Evolutionary conservation across 768 basidiomycete genomes (phyloP).

Genomic region (Auriscalpium microsporum): DNA sequence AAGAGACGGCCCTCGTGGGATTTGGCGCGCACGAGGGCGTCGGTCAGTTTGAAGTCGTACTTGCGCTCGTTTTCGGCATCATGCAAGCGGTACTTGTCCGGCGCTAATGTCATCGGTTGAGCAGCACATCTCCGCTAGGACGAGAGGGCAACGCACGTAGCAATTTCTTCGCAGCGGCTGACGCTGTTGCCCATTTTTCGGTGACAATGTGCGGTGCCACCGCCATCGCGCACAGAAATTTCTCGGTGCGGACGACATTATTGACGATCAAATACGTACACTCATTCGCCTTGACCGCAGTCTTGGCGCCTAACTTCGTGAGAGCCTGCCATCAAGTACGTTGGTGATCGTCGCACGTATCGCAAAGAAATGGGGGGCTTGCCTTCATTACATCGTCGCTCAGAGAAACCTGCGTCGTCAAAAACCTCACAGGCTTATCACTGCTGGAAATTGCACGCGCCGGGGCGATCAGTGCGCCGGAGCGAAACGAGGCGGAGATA

Average conservation of each 20-base stretch:
- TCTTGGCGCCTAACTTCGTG: constrained; percentile 55
- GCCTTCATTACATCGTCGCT: constrained; percentile 54
- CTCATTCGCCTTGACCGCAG: constrained; percentile 50
- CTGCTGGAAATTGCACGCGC: neutral
- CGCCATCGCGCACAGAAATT: constrained; percentile 74
- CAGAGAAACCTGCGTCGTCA: constrained; percentile 63
- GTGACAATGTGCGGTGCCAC: constrained; percentile 53
- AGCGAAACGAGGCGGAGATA: too few relatives aligned
- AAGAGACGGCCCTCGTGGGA: constrained; percentile 47
- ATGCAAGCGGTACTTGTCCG: constrained; percentile 46
- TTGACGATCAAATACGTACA: constrained; percentile 76
- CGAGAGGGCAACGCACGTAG: constrained; percentile 43
- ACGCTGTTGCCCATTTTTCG: constrained; percentile 60
- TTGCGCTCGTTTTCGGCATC: constrained; percentile 61
- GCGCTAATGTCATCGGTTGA: constrained; percentile 38
- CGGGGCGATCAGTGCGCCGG: too few relatives aligned
- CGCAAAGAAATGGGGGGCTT: constrained; percentile 11
- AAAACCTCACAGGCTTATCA: constrained; percentile 35
- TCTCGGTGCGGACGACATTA: constrained; percentile 73
- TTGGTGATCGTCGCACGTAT: neutral
- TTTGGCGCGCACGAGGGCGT: constrained; percentile 54
- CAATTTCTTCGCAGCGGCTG: constrained; percentile 44
- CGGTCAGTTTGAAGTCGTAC: constrained; percentile 53
- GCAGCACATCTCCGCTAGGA: too few relatives aligned
- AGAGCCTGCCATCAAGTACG: constrained; percentile 37